A percentile compares a stretch with the other conserved stretches of the same genome.
Evolutionary conservation across 768 basidiomycete species (phyloP).

Genomic region (Rhodotorula diobovata): DNA sequence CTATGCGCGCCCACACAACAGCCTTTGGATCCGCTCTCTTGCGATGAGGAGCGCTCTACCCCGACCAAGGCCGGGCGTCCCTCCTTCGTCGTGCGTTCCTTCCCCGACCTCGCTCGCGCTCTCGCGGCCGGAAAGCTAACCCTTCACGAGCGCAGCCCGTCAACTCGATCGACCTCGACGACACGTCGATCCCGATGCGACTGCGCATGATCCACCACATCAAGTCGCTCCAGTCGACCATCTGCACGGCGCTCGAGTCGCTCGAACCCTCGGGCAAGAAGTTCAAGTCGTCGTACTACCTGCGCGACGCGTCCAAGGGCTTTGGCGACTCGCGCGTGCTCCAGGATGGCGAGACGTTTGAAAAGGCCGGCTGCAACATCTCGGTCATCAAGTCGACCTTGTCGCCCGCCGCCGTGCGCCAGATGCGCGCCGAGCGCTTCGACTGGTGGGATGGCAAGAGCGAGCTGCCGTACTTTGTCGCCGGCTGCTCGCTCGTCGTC

Average conservation of each 20-base stretch:
- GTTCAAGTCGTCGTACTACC: slow-evolving; percentile 77
- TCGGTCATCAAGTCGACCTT: slow-evolving; percentile 83
- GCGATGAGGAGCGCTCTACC: neutral
- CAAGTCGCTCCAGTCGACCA: slow-evolving; percentile 67
- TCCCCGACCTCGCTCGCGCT: no score
- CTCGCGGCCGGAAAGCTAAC: neutral
- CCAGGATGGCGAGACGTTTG: slow-evolving; percentile 59
- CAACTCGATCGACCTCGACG: slow-evolving; percentile 38
- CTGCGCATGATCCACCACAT: slow-evolving; percentile 72
- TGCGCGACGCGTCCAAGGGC: slow-evolving; percentile 49
- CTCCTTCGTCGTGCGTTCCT: slow-evolving; percentile 21
- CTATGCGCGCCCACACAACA: no score
- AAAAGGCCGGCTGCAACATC: slow-evolving; percentile 95
- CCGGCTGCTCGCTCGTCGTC: slow-evolving; percentile 84
- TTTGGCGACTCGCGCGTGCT: slow-evolving; percentile 67
- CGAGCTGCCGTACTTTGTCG: slow-evolving; percentile 85
- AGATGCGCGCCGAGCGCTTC: slow-evolving; percentile 82
- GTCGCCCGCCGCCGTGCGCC: slow-evolving; percentile 79
- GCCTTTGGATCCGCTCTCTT: slow-evolving; percentile 4
- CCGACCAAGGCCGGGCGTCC: slow-evolving; percentile 4
- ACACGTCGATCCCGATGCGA: slow-evolving; percentile 58
- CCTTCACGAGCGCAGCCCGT: neutral
- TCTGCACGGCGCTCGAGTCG: slow-evolving; percentile 69
- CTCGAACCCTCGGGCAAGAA: slow-evolving; percentile 66
- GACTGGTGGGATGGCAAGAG: slow-evolving; percentile 50